These are phyloP conservation scores for Daldinia grandis DNA, from an alignment of 495 filamentous ascomycete species.

Conservation along the genomic window DNA sequence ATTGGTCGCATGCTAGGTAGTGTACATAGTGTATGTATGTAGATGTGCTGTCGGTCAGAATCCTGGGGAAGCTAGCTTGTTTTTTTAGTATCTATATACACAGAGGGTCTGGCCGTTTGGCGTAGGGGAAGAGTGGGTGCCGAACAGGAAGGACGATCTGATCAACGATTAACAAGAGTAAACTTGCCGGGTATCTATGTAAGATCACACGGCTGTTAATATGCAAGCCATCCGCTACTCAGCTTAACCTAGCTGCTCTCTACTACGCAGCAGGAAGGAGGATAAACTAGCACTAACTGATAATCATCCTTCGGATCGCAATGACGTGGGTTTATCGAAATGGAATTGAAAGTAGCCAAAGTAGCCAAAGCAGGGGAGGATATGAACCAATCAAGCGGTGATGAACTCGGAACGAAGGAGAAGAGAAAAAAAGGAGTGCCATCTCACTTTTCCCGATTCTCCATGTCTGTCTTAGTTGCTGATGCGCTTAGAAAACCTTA, in stretches of 20 bases:
- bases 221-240: conserved; percentile 13
- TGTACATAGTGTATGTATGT: neutral
- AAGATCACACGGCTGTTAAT: conserved; percentile 26
- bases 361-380: conserved; percentile 9
- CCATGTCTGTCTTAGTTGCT: conserved; percentile 20
- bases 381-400: conserved; percentile 30
- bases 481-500: conserved; percentile 28
- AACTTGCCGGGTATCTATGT: conserved; percentile 17
- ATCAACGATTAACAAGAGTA: conserved; percentile 35
- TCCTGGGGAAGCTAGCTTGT: conserved; percentile 8
- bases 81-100: neutral
- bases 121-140: conserved; percentile 8
- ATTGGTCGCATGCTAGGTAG: neutral
- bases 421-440: conserved; percentile 17
- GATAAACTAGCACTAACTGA: conserved; percentile 8
- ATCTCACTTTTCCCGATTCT: conserved; percentile 10
- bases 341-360: neutral
- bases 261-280: conserved; percentile 11
- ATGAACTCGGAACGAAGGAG: conserved; percentile 13
- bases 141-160: conserved; percentile 29
- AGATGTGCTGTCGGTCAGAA: conserved; percentile 18
- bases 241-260: neutral
- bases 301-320: conserved; percentile 29
- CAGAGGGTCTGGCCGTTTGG: neutral
- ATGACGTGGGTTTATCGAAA: conserved; percentile 35